Percentiles rank a stretch among this genome's conserved stretches.
Conservation (phyloP, 768 basidiomycete genomes). For the Lactarius tabidus region DNA sequence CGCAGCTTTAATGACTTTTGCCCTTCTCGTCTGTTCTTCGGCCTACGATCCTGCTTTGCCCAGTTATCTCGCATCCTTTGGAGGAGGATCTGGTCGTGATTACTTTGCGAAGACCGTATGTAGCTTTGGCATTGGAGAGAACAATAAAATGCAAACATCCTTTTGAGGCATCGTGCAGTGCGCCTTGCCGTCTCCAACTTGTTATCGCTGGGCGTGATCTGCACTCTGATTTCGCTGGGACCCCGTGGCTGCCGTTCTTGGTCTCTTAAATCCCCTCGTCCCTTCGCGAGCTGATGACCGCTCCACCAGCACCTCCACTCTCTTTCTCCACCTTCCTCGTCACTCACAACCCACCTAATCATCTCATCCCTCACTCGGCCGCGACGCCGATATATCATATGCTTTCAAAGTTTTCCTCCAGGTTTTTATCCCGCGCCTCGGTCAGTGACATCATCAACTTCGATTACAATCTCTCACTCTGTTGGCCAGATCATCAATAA, state of each 20-base stretch:
- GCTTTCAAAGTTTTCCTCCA: background rate
- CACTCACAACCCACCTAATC: background rate
- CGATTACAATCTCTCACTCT: background rate
- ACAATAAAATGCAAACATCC: too few relatives aligned
- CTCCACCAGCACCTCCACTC: background rate
- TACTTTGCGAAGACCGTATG: background rate
- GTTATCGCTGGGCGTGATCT: conserved; percentile 5
- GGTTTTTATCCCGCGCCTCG: conserved; percentile 8
- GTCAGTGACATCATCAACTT: background rate
- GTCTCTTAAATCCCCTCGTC: background rate
- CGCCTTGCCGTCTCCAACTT: background rate
- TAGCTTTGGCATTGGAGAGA: background rate
- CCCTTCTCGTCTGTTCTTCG: background rate
- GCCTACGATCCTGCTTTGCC: background rate
- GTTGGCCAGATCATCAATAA: background rate
- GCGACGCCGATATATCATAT: background rate
- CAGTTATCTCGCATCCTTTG: background rate
- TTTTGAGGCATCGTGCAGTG: conserved; percentile 1
- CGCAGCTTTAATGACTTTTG: background rate
- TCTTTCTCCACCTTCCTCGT: background rate
- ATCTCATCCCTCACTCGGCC: too few relatives aligned
- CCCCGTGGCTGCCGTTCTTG: background rate
- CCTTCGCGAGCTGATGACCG: background rate
- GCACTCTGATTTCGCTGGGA: background rate
- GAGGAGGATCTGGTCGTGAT: background rate